Percentiles rank a stretch among this genome's conserved stretches.
phyloP scores from a whole-genome alignment of 345 rosid genomes.

The Boechera retrofracta region DNA sequence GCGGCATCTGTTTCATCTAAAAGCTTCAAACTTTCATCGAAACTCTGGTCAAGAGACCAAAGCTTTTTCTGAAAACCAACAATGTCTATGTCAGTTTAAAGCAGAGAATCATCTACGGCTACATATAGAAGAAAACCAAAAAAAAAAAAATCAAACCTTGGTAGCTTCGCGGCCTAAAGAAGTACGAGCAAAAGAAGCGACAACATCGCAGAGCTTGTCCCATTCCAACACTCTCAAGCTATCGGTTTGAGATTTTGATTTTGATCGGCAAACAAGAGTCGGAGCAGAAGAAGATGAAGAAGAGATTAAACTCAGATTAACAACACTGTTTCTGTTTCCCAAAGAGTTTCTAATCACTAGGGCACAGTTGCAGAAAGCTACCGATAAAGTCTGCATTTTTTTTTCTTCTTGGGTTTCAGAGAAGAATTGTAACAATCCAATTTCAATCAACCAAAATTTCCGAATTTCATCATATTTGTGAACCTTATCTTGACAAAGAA shows the following conservation, averaged over 20 bases:
- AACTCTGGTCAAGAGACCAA: conserved; percentile 64
- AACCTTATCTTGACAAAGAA: conserved; percentile 28
- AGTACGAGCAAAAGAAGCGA: conserved; percentile 78
- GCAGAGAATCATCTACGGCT: not conserved
- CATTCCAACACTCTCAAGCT: conserved; percentile 83
- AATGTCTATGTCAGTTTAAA: conserved; percentile 6
- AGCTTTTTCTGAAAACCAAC: conserved; percentile 53
- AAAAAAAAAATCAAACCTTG: conserved; percentile 46
- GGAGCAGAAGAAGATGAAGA: conserved; percentile 28
- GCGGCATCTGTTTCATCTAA: conserved; percentile 85
- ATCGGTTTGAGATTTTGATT: conserved; percentile 49
- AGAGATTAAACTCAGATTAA: conserved; percentile 17
- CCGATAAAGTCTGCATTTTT: conserved; percentile 38
- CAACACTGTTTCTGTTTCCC: conserved; percentile 28
- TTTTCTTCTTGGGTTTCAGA: not conserved
- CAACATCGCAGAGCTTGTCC: conserved; percentile 86
- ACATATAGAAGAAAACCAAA: not conserved
- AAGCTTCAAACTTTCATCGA: conserved; percentile 71
- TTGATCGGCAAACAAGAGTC: conserved; percentile 36
- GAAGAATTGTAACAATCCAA: not conserved
- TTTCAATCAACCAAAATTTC: conserved; percentile 21
- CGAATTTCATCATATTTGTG: not conserved
- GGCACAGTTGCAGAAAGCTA: conserved; percentile 37
- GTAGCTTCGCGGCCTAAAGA: conserved; percentile 78
- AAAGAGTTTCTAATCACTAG: conserved; percentile 29